Evolutionary conservation across 2,329 filamentous ascomycete species (phyloP).

Genomic region (Sporothrix pallida): DNA sequence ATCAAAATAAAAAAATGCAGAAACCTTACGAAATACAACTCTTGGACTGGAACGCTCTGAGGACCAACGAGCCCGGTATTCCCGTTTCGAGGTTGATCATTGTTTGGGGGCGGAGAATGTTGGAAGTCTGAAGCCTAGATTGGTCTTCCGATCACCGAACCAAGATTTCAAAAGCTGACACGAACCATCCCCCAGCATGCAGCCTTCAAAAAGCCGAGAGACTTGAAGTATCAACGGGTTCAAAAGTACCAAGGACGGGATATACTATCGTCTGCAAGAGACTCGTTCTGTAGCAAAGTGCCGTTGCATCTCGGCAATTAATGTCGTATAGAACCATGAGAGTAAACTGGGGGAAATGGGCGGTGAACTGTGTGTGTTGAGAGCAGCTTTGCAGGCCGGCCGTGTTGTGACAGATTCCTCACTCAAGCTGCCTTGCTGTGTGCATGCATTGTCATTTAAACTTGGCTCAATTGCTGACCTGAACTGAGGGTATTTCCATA

Average conservation of each 20-base stretch:
- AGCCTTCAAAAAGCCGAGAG: not conserved
- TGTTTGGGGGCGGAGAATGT: too few species aligned
- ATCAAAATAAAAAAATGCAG: too few species aligned
- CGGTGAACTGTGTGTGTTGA: not conserved
- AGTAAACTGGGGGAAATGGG: too few species aligned
- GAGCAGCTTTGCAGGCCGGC: not conserved
- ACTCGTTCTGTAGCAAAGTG: not conserved
- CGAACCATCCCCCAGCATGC: not conserved
- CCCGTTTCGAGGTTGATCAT: too few species aligned
- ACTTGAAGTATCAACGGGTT: too few species aligned
- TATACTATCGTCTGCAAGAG: not conserved
- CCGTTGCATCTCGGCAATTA: not conserved
- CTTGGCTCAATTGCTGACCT: not conserved
- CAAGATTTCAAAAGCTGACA: constrained; percentile 1
- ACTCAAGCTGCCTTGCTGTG: not conserved
- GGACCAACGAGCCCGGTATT: too few species aligned
- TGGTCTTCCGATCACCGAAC: not conserved
- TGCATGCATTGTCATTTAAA: not conserved
- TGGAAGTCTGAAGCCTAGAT: too few species aligned
- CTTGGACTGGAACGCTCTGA: too few species aligned
- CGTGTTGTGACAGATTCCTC: not conserved
- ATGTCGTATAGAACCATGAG: not conserved
- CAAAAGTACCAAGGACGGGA: not conserved
- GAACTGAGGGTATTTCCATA: too few species aligned
- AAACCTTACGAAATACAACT: too few species aligned